Evolutionary conservation across 495 filamentous ascomycete species (phyloP).

Genomic region (Thozetella sp.): DNA sequence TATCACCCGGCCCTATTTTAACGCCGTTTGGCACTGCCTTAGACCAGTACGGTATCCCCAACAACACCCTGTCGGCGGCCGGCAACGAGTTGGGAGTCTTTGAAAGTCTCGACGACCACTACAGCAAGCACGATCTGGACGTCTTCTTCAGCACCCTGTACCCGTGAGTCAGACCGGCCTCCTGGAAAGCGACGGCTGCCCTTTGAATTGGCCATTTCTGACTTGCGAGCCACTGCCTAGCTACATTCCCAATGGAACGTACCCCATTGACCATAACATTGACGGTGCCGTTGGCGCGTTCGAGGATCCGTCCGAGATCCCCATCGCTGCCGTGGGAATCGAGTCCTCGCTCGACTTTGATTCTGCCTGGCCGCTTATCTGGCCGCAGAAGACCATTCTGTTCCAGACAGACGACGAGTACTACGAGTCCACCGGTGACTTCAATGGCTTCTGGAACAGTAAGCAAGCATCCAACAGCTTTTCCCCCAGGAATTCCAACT

Average conservation of each 20-base stretch:
- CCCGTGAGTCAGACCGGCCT: conserved; percentile 9
- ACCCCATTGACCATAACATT: conserved; percentile 23
- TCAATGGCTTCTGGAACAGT: conserved; percentile 54
- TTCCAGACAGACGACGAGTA: conserved; percentile 61
- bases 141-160: conserved; percentile 57
- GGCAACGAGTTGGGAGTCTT: conserved; percentile 37
- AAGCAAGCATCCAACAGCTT: neutral
- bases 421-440: conserved; percentile 28
- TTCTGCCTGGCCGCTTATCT: conserved; percentile 42
- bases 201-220: neutral
- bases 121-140: conserved; percentile 57
- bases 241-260: conserved; percentile 30
- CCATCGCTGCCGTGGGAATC: conserved; percentile 20
- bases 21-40: neutral
- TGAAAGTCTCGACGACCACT: conserved; percentile 31
- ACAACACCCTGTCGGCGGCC: conserved; percentile 19
- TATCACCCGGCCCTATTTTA: neutral
- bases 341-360: conserved; percentile 37
- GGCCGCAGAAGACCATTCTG: conserved; percentile 59
- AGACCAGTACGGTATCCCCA: conserved; percentile 33
- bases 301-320: conserved; percentile 4
- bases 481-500: neutral
- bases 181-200: no score
- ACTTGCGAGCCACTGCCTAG: no score
- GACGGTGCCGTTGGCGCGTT: conserved; percentile 25